Percentiles rank a stretch among this genome's conserved stretches.
Evolutionary conservation across 1,284 basidiomycete species (phyloP).

Genomic region (Austroboletus rostrupii): DNA sequence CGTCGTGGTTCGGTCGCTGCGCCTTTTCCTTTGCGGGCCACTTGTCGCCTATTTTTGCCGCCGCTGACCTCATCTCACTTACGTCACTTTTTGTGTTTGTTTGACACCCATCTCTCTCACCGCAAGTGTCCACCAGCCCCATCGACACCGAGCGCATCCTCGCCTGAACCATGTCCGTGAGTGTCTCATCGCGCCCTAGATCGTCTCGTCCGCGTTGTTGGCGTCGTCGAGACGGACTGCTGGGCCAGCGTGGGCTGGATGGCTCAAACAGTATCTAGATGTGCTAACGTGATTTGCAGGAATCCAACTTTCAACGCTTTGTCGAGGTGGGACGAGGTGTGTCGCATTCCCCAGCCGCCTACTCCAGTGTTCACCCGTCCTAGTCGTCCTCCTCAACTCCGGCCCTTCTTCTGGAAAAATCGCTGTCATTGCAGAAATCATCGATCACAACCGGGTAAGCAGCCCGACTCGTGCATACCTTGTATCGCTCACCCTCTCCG

Average conservation of each 20-base stretch:
- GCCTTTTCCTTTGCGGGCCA: not conserved
- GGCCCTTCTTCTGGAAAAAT: constrained; percentile 87
- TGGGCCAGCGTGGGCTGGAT: constrained; percentile 15
- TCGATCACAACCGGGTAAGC: constrained; percentile 94
- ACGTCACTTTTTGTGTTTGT: constrained; percentile 16
- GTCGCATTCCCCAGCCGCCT: constrained; percentile 18
- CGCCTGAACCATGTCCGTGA: constrained; percentile 22
- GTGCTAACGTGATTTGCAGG: constrained; percentile 30
- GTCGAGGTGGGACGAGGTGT: constrained; percentile 94
- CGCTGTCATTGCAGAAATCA: constrained; percentile 95
- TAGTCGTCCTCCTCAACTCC: constrained; percentile 91
- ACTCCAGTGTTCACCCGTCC: not conserved
- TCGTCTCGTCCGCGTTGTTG: not conserved
- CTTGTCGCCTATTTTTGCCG: not conserved
- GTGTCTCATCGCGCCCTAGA: not conserved
- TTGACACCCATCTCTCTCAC: constrained; percentile 1
- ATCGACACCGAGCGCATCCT: constrained; percentile 6
- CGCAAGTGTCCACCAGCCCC: not conserved
- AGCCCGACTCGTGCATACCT: not conserved
- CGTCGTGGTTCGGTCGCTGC: not conserved
- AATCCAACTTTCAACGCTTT: constrained; percentile 93
- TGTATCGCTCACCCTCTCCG: not conserved
- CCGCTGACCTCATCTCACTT: constrained; percentile 13
- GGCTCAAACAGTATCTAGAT: constrained; percentile 5
- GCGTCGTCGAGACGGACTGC: not conserved